Evolutionary conservation across 352 stramenopile species (phyloP), one percentile per base, ranked within the genome.

Genomic region (Phytophthora tentaculata): DNA sequence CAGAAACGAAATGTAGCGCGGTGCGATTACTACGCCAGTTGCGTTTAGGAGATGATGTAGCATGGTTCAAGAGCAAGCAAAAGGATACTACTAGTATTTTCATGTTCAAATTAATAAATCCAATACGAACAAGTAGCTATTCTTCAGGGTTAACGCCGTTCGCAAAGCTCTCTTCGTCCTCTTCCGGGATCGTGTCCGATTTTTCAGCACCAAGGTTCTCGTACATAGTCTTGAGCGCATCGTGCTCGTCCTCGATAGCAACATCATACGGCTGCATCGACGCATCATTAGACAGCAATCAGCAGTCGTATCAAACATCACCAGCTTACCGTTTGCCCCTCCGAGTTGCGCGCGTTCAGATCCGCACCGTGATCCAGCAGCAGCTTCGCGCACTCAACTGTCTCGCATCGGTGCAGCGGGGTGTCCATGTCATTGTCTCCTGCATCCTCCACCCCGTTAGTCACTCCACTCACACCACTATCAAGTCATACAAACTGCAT

Each of bases 391-490:
- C 72, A 81, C 55, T 86, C 83, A 1, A 86, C 77, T 23, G 76
- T 88, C 60, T 91, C 83, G 50, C 83, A 89, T 23, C 69, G 73
- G 49, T 91, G 83, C 56, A 91, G 58, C n/a, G 83, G 79, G 19
- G 83, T 91, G 70, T 91, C 83, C 61, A 76, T 78, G 14, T 89
- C 83, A 22, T 85, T 87, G 58, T 91, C 80, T 14, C 76, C 80
- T 88, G 56, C 56, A 64, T 12, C 12, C 51, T 29, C 10, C 13
- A 47, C 5, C 26, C 5, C 58, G 39, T 50, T n/a, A 61, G 37
- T 39, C 16, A 29, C 14, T n/a, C n/a, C 47, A 39, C 5, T 16
- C 41, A 24, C 17, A 44, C 17, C 23, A 22, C 28, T 17, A 23
- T 0, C 13, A n/a, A n/a, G n/a, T n/a, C n/a, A n/a, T n/a, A n/a